phyloP scores from a whole-genome alignment of 768 basidiomycete genomes.

The Russula lepida region DNA sequence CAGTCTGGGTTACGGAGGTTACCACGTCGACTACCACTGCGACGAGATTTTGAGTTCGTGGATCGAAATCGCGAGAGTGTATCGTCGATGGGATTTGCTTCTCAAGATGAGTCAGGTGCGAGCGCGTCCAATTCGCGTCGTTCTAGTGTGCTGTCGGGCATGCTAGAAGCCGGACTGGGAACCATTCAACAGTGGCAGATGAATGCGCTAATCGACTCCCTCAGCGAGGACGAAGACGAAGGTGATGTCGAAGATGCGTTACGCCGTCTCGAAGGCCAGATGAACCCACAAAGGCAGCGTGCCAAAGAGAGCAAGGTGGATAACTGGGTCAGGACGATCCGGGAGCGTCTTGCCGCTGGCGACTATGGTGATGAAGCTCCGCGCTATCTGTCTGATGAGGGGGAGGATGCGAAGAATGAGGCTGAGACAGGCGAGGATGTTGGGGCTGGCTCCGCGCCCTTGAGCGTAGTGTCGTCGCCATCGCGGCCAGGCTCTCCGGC shows the following conservation, averaged over 20 bases:
- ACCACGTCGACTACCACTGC: conserved; percentile 55
- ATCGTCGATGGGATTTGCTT: conserved; percentile 66
- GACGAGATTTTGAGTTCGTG: conserved; percentile 77
- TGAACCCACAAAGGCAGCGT: conserved; percentile 61
- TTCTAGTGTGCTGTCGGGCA: conserved; percentile 32
- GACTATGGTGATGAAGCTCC: conserved; percentile 57
- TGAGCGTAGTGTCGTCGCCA: conserved; percentile 9
- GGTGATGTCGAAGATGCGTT: conserved; percentile 83
- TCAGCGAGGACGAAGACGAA: conserved; percentile 64
- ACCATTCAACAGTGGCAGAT: conserved; percentile 76
- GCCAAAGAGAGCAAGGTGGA: conserved; percentile 73
- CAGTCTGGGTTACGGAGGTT: conserved; percentile 41
- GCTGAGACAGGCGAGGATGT: neutral
- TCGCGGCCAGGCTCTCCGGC: conserved; percentile 15
- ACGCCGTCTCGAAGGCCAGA: conserved; percentile 74
- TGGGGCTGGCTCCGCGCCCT: neutral
- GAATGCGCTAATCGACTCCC: conserved; percentile 62
- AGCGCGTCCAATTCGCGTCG: conserved; percentile 45
- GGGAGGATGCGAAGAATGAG: conserved; percentile 27
- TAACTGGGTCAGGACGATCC: conserved; percentile 70
- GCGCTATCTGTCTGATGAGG: conserved; percentile 44
- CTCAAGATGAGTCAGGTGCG: conserved; percentile 47
- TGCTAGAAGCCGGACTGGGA: conserved; percentile 31
- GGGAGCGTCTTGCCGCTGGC: conserved; percentile 53
- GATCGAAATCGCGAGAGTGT: conserved; percentile 59